phyloP scores from a whole-genome alignment of 2,329 filamentous ascomycete genomes.

The Paecilomyces fulvus region DNA sequence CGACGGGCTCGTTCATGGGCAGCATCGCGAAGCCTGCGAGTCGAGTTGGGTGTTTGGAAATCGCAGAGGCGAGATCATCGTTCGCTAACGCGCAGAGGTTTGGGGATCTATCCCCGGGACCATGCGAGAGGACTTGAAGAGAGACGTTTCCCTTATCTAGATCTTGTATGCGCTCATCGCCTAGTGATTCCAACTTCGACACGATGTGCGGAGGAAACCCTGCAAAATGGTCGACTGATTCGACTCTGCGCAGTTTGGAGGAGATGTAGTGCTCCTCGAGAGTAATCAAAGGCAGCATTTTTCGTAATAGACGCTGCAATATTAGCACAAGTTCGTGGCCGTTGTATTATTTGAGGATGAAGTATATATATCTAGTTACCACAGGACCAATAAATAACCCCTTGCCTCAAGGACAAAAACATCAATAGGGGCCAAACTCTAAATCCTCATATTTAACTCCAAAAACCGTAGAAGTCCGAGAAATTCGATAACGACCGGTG shows the following conservation, averaged over 20 bases:
- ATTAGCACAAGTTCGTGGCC: background rate
- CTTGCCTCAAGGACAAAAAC: no score
- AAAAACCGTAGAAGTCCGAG: no score
- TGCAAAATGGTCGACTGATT: constrained; percentile 7
- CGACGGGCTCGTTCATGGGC: constrained; percentile 29
- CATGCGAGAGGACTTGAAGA: constrained; percentile 10
- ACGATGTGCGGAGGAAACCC: constrained; percentile 7
- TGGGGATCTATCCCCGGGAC: constrained; percentile 7
- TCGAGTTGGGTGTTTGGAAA: constrained; percentile 25
- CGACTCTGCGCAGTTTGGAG: constrained; percentile 5
- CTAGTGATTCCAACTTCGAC: constrained; percentile 7
- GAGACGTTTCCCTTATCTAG: constrained; percentile 7
- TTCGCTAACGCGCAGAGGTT: constrained; percentile 16
- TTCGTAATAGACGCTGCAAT: background rate
- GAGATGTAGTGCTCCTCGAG: constrained; percentile 13
- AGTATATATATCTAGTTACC: no score
- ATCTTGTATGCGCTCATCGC: constrained; percentile 4
- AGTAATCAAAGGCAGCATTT: constrained; percentile 12
- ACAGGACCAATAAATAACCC: no score
- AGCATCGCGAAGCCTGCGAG: constrained; percentile 38
- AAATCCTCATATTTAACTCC: no score
- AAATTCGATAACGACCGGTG: no score
- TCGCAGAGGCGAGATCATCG: constrained; percentile 22
- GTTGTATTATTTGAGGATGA: no score
- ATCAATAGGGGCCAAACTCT: no score